These are phyloP conservation scores for Fusarium caatingaense DNA, from an alignment of 2,329 filamentous ascomycete species.

Conservation along the genomic window DNA sequence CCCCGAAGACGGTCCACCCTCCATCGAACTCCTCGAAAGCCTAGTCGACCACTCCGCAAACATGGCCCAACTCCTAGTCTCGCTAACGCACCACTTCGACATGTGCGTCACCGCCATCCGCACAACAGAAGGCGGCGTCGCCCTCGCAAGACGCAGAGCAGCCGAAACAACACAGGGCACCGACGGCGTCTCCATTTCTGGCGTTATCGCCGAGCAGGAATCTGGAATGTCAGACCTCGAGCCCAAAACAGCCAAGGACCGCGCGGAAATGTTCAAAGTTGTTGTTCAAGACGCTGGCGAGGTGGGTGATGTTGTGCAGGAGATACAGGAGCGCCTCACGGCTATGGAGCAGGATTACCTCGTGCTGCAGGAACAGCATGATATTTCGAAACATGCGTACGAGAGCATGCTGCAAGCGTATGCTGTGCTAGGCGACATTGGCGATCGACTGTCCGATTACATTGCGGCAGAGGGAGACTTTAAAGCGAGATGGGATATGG, in stretches of 20 bases:
- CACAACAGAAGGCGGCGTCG: constrained; percentile 85
- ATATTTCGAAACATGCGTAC: constrained; percentile 62
- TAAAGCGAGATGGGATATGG: constrained; percentile 75
- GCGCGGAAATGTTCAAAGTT: constrained; percentile 84
- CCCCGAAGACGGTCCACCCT: constrained; percentile 53
- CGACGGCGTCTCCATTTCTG: constrained; percentile 71
- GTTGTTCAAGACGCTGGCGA: constrained; percentile 77
- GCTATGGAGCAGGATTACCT: constrained; percentile 81
- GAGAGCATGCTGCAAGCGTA: constrained; percentile 72
- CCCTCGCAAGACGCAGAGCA: constrained; percentile 73
- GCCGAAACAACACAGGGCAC: constrained; percentile 67
- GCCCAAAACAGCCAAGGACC: constrained; percentile 79
- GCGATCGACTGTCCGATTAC: constrained; percentile 72
- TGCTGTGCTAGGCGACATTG: constrained; percentile 73
- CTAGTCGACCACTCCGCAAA: constrained; percentile 81
- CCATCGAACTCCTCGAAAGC: constrained; percentile 66
- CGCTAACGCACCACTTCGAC: constrained; percentile 89
- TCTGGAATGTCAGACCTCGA: constrained; percentile 66
- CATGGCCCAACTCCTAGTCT: constrained; percentile 84
- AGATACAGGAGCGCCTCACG: constrained; percentile 79
- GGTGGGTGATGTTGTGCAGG: constrained; percentile 73
- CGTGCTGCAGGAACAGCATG: constrained; percentile 71
- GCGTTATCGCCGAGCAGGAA: constrained; percentile 71
- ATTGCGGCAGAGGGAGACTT: constrained; percentile 74
- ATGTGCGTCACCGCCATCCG: constrained; percentile 91